Conservation (phyloP, 805 yeast genomes). For the Candida xyloterini region DNA sequence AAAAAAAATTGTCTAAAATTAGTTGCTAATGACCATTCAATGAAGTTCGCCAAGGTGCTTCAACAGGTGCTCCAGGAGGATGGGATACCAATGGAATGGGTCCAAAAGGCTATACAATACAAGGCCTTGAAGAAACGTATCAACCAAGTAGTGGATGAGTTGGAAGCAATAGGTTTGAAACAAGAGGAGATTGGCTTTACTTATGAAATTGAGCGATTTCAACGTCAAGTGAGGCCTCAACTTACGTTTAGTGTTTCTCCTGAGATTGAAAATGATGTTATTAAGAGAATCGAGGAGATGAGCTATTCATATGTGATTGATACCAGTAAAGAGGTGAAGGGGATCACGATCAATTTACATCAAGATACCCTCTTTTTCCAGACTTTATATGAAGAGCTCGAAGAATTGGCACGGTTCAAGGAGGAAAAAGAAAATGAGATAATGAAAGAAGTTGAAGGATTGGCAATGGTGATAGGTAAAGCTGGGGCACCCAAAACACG, state of each 20-base stretch:
- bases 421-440: constrained; percentile 42
- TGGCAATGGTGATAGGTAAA: constrained; percentile 39
- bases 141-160: constrained; percentile 60
- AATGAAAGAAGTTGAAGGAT: constrained; percentile 38
- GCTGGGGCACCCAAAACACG: constrained; percentile 41
- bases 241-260: constrained; percentile 26
- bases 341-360: constrained; percentile 38
- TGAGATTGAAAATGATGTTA: constrained; percentile 16
- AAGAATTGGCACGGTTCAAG: constrained; percentile 44
- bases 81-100: constrained; percentile 66
- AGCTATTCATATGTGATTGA: constrained; percentile 18
- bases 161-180: constrained; percentile 55
- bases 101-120: constrained; percentile 65
- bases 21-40: constrained; percentile 22
- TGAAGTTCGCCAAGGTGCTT: constrained; percentile 76
- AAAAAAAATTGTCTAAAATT: neutral
- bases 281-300: constrained; percentile 17
- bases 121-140: constrained; percentile 68
- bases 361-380: constrained; percentile 61
- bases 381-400: constrained; percentile 53
- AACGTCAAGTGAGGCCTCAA: constrained; percentile 23
- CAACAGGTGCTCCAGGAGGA: constrained; percentile 61
- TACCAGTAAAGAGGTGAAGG: constrained; percentile 14
- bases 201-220: constrained; percentile 21
- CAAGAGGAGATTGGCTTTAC: constrained; percentile 35